Evolutionary conservation across 495 filamentous ascomycete genomes (phyloP).

Genomic region (Xylaria flabelliformis): DNA sequence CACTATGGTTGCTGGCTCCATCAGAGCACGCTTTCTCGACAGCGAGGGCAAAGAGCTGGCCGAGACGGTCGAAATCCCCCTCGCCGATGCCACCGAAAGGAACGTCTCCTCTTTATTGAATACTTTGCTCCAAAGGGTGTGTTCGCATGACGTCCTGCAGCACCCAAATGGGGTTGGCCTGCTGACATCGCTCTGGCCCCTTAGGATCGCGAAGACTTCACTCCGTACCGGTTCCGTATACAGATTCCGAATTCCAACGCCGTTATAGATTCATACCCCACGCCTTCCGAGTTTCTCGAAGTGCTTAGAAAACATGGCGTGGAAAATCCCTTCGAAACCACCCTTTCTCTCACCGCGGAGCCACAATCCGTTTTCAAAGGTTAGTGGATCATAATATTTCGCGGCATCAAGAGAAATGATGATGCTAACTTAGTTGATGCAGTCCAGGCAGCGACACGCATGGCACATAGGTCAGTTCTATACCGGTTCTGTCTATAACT

Average conservation of each 20-base stretch:
- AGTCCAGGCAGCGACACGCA: slow-evolving; percentile 89
- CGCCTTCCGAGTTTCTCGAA: slow-evolving; percentile 47
- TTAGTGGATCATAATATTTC: background rate
- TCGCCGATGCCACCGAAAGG: slow-evolving; percentile 84
- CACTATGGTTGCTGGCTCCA: slow-evolving; percentile 73
- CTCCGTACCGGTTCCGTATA: slow-evolving; percentile 88
- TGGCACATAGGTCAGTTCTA: slow-evolving; percentile 66
- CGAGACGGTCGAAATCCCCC: slow-evolving; percentile 76
- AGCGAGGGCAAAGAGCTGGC: slow-evolving; percentile 70
- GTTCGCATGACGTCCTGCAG: slow-evolving; percentile 37
- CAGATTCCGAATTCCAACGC: slow-evolving; percentile 65
- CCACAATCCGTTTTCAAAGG: slow-evolving; percentile 89
- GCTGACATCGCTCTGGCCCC: slow-evolving; percentile 24
- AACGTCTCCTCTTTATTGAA: slow-evolving; percentile 94
- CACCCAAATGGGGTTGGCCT: background rate
- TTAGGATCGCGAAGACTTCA: slow-evolving; percentile 74
- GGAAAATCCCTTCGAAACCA: slow-evolving; percentile 57
- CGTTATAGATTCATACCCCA: slow-evolving; percentile 76
- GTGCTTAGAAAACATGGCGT: slow-evolving; percentile 57
- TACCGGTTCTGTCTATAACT: background rate
- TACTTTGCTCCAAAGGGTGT: slow-evolving; percentile 80
- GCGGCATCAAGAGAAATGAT: background rate
- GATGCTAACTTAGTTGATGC: background rate
- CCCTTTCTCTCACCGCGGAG: slow-evolving; percentile 76
- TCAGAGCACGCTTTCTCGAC: slow-evolving; percentile 89